Evolutionary conservation across 1,284 basidiomycete species (phyloP).

Genomic region (Apiotrichum akiyoshidainum): DNA sequence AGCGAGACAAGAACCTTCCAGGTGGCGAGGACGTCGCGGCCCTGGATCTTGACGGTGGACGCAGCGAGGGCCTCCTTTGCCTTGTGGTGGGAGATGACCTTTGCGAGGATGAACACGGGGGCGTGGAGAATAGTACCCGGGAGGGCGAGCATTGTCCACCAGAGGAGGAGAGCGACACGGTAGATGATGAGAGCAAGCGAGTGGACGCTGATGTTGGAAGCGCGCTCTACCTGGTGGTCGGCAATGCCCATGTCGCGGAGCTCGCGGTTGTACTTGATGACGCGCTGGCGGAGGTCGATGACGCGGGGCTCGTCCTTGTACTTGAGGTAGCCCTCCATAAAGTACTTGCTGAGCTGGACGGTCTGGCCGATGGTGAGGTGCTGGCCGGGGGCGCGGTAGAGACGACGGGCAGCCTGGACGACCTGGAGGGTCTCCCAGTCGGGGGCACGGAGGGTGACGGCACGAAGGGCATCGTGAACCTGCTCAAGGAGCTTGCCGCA

Average conservation of each 20-base stretch:
- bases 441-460: constrained; percentile 91
- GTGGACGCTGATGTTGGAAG: constrained; percentile 82
- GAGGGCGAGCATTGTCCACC: constrained; percentile 84
- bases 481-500: constrained; percentile 85
- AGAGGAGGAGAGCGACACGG: constrained; percentile 71
- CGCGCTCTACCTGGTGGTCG: constrained; percentile 89
- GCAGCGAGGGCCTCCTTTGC: constrained; percentile 97
- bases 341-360: constrained; percentile 91
- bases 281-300: constrained; percentile 73
- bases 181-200: constrained; percentile 81
- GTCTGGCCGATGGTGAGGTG: constrained; percentile 93
- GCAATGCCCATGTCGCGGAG: constrained; percentile 91
- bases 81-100: constrained; percentile 80
- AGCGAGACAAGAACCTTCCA: constrained; percentile 98
- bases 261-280: constrained; percentile 90
- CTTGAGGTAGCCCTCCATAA: constrained; percentile 88
- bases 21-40: constrained; percentile 90
- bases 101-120: constrained; percentile 92
- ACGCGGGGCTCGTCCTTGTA: constrained; percentile 94
- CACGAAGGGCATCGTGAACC: constrained; percentile 94
- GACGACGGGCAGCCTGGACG: constrained; percentile 89
- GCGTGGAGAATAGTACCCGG: constrained; percentile 94
- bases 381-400: constrained; percentile 94
- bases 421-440: constrained; percentile 99
- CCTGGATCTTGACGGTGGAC: constrained; percentile 92